A percentile compares a stretch with the other conserved stretches of the same genome.
phyloP scores from a whole-genome alignment of 768 basidiomycete species.

The Boletellus ananas region DNA sequence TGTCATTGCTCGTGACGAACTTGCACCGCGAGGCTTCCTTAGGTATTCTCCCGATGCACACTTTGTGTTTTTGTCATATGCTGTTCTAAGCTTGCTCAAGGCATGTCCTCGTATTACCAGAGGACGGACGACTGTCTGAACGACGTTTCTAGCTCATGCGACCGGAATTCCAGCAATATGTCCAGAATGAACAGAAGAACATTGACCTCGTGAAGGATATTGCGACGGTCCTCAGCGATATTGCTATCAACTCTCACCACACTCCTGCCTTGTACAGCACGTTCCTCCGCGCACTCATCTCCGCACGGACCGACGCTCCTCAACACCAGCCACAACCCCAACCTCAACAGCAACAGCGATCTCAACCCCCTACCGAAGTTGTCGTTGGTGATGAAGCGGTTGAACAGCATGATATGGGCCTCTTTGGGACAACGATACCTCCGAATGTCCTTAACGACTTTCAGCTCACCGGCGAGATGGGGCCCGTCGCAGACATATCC shows the following conservation, averaged over 20 bases:
- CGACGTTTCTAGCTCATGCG: slow-evolving; percentile 61
- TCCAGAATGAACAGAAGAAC: slow-evolving; percentile 70
- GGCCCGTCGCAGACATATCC: slow-evolving; percentile 74
- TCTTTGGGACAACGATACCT: slow-evolving; percentile 23
- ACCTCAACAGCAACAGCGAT: slow-evolving; percentile 11
- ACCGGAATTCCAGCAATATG: slow-evolving; percentile 75
- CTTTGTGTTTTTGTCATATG: slow-evolving; percentile 91
- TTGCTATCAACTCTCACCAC: slow-evolving; percentile 76
- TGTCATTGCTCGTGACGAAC: slow-evolving; percentile 68
- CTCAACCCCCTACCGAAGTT: slow-evolving; percentile 18
- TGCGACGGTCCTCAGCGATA: slow-evolving; percentile 71
- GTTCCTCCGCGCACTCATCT: slow-evolving; percentile 75
- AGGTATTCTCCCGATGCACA: slow-evolving; percentile 87
- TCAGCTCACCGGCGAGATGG: slow-evolving; percentile 80
- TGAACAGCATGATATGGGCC: slow-evolving; percentile 28
- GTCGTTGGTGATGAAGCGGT: slow-evolving; percentile 16
- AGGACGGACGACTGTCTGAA: slow-evolving; percentile 8
- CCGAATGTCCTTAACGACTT: slow-evolving; percentile 44
- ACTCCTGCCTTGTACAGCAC: slow-evolving; percentile 87
- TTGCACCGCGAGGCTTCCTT: slow-evolving; percentile 73
- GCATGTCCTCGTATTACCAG: slow-evolving; percentile 36
- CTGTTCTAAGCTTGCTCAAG: slow-evolving; percentile 89
- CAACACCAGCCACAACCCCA: slow-evolving; percentile 20
- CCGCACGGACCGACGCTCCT: slow-evolving; percentile 41
- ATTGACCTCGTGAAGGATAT: slow-evolving; percentile 73